These are phyloP conservation scores for Vickermania ingenoplastis DNA, from an alignment of 208 protist species.

Conservation along the genomic window DNA sequence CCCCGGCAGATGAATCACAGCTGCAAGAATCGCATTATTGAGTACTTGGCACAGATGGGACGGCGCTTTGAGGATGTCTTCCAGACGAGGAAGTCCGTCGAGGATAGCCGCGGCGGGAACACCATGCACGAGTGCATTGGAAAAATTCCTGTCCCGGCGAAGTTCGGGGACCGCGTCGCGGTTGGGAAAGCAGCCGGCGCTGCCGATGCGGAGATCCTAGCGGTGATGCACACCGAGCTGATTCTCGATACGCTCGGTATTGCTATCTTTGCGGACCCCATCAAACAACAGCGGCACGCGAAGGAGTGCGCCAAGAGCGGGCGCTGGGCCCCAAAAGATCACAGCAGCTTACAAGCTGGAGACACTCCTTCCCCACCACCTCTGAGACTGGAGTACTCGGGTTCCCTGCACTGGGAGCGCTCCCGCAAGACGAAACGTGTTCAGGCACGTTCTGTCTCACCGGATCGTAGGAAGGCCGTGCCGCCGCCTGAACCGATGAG, in stretches of 20 bases:
- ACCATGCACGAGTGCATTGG: conserved; percentile 34
- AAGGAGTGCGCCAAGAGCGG: conserved; percentile 41
- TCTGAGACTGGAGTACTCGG: conserved; percentile 47
- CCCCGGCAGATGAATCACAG: conserved; percentile 39
- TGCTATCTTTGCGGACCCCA: conserved; percentile 47
- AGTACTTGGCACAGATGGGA: conserved; percentile 63
- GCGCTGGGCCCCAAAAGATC: conserved; percentile 30
- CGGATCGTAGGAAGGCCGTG: background rate
- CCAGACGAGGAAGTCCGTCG: conserved; percentile 29
- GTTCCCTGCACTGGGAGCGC: conserved; percentile 57
- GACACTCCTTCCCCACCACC: conserved; percentile 64
- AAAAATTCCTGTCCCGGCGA: conserved; percentile 52
- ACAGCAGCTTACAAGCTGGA: conserved; percentile 13
- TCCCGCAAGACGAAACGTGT: conserved; percentile 12
- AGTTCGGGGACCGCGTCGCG: conserved; percentile 68
- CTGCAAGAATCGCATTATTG: conserved; percentile 38
- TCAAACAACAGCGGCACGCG: conserved; percentile 49
- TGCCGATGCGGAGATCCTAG: conserved; percentile 56
- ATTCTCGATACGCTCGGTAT: conserved; percentile 82
- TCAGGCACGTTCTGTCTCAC: conserved; percentile 4
- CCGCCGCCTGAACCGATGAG: background rate
- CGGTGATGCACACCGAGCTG: conserved; percentile 85
- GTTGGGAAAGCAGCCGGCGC: conserved; percentile 54
- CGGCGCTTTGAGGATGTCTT: conserved; percentile 63
- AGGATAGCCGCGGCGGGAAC: conserved; percentile 21